phyloP scores from a whole-genome alignment of 1,139 yeast species.

The Sugiyamaella novakii region DNA sequence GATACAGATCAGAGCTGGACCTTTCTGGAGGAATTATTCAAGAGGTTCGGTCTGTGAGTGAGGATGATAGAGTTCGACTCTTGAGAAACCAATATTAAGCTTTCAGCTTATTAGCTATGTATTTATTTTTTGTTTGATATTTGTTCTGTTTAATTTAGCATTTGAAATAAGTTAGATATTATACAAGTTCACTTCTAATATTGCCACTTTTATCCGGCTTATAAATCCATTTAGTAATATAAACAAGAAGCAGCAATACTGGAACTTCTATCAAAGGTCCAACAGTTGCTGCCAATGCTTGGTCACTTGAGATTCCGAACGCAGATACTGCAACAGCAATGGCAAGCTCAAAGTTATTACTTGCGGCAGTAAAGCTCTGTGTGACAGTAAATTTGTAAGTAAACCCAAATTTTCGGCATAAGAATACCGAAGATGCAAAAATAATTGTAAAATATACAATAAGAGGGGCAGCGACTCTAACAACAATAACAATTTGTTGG shows the following conservation, averaged over 20 bases:
- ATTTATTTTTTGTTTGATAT: too few species aligned
- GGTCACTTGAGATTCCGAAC: slow-evolving; percentile 56
- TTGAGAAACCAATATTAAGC: too few species aligned
- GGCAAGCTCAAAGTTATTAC: slow-evolving; percentile 58
- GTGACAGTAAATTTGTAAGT: slow-evolving; percentile 50
- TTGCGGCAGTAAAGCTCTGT: slow-evolving; percentile 61
- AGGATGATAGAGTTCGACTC: slow-evolving; percentile 8
- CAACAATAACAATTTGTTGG: slow-evolving; percentile 52
- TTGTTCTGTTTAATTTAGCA: too few species aligned
- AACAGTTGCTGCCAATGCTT: slow-evolving; percentile 62
- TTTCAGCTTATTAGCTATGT: too few species aligned
- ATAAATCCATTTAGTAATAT: slow-evolving; percentile 33
- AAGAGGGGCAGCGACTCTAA: slow-evolving; percentile 57
- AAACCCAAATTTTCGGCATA: slow-evolving; percentile 38
- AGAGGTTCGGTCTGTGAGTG: neutral
- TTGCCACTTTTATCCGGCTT: slow-evolving; percentile 3
- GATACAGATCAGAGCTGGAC: neutral
- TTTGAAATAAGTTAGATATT: too few species aligned
- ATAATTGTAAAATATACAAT: slow-evolving; percentile 51
- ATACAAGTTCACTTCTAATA: neutral
- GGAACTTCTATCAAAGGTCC: slow-evolving; percentile 64
- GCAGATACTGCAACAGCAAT: slow-evolving; percentile 57
- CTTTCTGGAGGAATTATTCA: slow-evolving; percentile 9
- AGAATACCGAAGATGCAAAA: slow-evolving; percentile 50
- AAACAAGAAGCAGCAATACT: slow-evolving; percentile 49